phyloP scores from a whole-genome alignment of 73 alveolate genomes.

The Paraurostyla sp. region DNA sequence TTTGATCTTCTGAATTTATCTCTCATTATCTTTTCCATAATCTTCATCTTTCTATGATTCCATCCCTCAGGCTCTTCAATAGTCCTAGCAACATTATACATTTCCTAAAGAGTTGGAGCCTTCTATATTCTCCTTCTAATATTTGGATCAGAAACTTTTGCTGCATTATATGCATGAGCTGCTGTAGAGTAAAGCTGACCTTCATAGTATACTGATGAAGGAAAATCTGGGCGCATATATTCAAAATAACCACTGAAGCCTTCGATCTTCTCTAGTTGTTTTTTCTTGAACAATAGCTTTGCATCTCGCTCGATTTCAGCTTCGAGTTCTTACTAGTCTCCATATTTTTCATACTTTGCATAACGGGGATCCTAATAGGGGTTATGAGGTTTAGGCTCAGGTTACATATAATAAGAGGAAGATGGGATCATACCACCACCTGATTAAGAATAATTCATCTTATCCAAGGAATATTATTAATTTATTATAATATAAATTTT shows the following conservation, averaged over 20 bases:
- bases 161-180: constrained; percentile 78
- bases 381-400: constrained; percentile 48
- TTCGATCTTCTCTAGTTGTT: constrained; percentile 76
- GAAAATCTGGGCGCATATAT: constrained; percentile 74
- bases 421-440: background rate
- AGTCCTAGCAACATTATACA: constrained; percentile 73
- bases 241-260: constrained; percentile 74
- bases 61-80: constrained; percentile 82
- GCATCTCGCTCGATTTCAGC: constrained; percentile 81
- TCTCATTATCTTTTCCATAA: constrained; percentile 81
- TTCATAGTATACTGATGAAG: constrained; percentile 69
- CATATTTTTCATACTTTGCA: constrained; percentile 67
- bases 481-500: too few relatives aligned
- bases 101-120: constrained; percentile 77
- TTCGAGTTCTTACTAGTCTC: constrained; percentile 63
- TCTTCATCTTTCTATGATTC: constrained; percentile 66
- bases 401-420: constrained; percentile 21
- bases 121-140: constrained; percentile 65
- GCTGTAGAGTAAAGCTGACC: constrained; percentile 60
- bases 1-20: constrained; percentile 85
- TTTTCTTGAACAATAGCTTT: constrained; percentile 66
- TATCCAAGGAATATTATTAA: too few relatives aligned
- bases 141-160: constrained; percentile 52
- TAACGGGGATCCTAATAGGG: constrained; percentile 58
- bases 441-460: too few relatives aligned